Evolutionary conservation across 2,329 filamentous ascomycete genomes (phyloP).

Genomic region (Chrysosporium queenslandicum): DNA sequence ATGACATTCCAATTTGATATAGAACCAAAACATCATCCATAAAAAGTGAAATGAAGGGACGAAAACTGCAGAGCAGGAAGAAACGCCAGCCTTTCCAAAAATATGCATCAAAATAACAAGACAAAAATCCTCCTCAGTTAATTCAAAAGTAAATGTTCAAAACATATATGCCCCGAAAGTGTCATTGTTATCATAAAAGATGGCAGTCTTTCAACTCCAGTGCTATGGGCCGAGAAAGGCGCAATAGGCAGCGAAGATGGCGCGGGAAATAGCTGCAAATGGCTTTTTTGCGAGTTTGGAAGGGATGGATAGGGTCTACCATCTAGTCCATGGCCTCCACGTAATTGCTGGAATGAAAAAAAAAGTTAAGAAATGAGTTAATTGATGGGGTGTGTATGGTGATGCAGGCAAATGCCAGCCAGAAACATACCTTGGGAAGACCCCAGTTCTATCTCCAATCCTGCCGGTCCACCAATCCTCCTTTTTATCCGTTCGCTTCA

Average conservation of each 20-base stretch:
- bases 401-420: background rate
- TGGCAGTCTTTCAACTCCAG: slow-evolving; percentile 4
- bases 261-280: background rate
- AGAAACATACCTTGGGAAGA: slow-evolving; percentile 68
- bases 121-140: background rate
- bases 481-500: slow-evolving; percentile 87
- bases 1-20: too few relatives aligned
- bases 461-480: slow-evolving; percentile 98
- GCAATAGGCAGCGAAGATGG: background rate
- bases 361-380: background rate
- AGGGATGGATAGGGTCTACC: background rate
- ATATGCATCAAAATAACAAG: background rate
- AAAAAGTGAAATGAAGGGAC: too few relatives aligned
- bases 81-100: background rate
- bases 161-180: background rate
- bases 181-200: background rate
- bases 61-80: background rate
- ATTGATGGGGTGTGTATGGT: slow-evolving; percentile 9
- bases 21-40: too few relatives aligned
- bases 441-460: slow-evolving; percentile 73
- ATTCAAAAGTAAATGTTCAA: background rate
- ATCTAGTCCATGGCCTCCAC: slow-evolving; percentile 21
- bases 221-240: background rate
- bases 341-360: slow-evolving; percentile 25
- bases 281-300: background rate